Conservation (phyloP, 495 filamentous ascomycete species). For the Daldinia loculata region DNA sequence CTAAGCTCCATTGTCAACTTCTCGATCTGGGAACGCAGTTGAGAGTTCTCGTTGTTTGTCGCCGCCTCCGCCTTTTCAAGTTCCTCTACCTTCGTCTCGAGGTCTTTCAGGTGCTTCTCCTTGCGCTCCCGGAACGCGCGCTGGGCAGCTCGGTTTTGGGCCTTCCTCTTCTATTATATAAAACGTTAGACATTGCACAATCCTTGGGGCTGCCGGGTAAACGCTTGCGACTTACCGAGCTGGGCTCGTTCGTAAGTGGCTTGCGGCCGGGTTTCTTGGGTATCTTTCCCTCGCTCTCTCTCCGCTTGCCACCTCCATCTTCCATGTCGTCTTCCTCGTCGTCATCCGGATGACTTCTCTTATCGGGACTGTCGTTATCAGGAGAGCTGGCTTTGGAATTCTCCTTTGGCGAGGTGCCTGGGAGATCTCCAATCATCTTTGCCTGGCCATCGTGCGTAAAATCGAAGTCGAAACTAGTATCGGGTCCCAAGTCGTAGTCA, state of each 20-base stretch:
- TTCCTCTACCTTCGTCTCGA: constrained; percentile 93
- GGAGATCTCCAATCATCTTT: constrained; percentile 80
- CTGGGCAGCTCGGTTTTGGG: constrained; percentile 96
- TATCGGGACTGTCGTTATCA: constrained; percentile 77
- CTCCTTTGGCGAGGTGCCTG: constrained; percentile 56
- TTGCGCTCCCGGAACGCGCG: constrained; percentile 97
- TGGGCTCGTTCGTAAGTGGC: constrained; percentile 93
- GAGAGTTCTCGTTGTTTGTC: constrained; percentile 84
- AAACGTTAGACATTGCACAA: constrained; percentile 53
- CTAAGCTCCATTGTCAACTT: constrained; percentile 83
- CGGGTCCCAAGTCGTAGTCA: constrained; percentile 66
- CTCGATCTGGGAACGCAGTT: constrained; percentile 85
- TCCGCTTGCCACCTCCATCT: constrained; percentile 73
- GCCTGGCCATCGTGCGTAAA: constrained; percentile 72
- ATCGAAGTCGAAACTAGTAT: constrained; percentile 67
- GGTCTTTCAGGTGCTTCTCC: constrained; percentile 94
- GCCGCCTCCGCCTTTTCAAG: constrained; percentile 87
- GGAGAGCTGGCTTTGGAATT: constrained; percentile 61
- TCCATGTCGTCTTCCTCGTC: constrained; percentile 73
- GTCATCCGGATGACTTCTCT: constrained; percentile 78
- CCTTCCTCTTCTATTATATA: constrained; percentile 86
- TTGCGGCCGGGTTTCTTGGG: constrained; percentile 97
- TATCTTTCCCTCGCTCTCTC: constrained; percentile 77
- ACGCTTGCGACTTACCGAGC: constrained; percentile 73
- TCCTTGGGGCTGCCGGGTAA: not conserved